These are phyloP conservation scores for Aegle marmelos DNA, from an alignment of 345 rosid genomes.

Conservation along the genomic window DNA sequence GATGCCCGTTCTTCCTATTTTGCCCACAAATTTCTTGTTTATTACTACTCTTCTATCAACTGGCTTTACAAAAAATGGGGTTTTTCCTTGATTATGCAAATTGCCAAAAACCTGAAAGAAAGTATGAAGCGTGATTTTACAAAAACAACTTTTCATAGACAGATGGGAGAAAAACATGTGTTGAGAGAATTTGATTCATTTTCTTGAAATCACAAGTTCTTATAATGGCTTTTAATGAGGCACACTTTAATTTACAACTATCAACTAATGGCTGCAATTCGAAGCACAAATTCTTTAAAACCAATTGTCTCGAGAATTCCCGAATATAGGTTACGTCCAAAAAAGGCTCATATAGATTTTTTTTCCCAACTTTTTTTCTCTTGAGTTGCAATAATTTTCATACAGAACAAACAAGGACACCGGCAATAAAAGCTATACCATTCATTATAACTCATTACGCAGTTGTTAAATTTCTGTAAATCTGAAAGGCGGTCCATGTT, in stretches of 20 bases:
- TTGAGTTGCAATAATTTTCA: too few relatives aligned
- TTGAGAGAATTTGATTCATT: slow-evolving; percentile 3
- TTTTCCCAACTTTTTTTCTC: too few relatives aligned
- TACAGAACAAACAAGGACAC: too few relatives aligned
- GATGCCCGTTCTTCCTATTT: not conserved
- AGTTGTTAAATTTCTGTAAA: too few relatives aligned
- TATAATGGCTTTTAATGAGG: not conserved
- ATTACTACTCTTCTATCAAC: not conserved
- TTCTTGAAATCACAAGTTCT: not conserved
- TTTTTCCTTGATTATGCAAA: not conserved
- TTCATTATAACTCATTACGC: too few relatives aligned
- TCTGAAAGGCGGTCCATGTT: too few relatives aligned
- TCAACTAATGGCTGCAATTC: not conserved
- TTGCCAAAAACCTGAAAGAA: not conserved
- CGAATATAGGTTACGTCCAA: too few relatives aligned
- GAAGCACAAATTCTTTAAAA: not conserved
- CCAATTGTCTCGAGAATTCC: not conserved
- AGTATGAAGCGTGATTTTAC: too few relatives aligned
- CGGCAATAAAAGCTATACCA: too few relatives aligned
- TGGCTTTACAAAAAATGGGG: too few relatives aligned
- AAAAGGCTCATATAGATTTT: too few relatives aligned
- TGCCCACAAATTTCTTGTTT: slow-evolving; percentile 5
- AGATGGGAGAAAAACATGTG: not conserved
- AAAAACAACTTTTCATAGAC: not conserved
- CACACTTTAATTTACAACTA: not conserved